Conservation (phyloP, 2,329 filamentous ascomycete species). For the Clarireedia hainanense region DNA sequence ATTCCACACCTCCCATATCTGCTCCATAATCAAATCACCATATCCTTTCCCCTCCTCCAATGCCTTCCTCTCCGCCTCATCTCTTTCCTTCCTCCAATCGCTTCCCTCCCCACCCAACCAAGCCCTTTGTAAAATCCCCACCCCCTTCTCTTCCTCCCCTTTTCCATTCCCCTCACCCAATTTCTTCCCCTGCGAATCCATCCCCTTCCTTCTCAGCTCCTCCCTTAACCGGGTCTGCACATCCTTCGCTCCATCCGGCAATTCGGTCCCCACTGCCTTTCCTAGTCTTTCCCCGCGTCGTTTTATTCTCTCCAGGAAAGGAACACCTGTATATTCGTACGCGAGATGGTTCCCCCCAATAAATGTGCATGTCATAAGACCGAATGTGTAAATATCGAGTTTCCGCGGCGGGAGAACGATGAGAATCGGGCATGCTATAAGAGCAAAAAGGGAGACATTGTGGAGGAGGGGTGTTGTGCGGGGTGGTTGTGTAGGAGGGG, state of each 20-base stretch:
- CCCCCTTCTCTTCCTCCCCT: neutral
- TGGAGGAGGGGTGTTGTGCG: constrained; percentile 14
- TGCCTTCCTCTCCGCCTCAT: constrained; percentile 27
- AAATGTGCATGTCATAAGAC: constrained; percentile 36
- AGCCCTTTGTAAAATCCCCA: constrained; percentile 36
- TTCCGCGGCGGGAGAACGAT: constrained; percentile 52
- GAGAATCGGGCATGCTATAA: constrained; percentile 46
- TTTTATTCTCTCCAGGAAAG: constrained; percentile 18
- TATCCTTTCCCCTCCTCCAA: constrained; percentile 32
- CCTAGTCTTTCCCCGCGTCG: neutral
- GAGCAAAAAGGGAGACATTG: constrained; percentile 34
- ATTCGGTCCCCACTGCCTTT: neutral
- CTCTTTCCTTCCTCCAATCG: constrained; percentile 29
- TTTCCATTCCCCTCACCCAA: neutral
- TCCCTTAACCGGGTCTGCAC: constrained; percentile 19
- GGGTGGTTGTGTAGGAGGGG: neutral
- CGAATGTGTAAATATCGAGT: constrained; percentile 52
- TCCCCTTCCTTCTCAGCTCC: constrained; percentile 15
- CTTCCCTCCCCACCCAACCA: constrained; percentile 52
- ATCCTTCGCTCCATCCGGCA: constrained; percentile 21
- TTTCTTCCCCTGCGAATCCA: constrained; percentile 4
- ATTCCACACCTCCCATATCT: constrained; percentile 41
- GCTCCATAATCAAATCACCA: constrained; percentile 35
- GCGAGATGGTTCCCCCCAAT: constrained; percentile 26
- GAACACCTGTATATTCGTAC: constrained; percentile 24